Evolutionary conservation across 2,329 filamentous ascomycete species (phyloP), one percentile per base, ranked within the genome.

Genomic region (Ascochyta koolunga): DNA sequence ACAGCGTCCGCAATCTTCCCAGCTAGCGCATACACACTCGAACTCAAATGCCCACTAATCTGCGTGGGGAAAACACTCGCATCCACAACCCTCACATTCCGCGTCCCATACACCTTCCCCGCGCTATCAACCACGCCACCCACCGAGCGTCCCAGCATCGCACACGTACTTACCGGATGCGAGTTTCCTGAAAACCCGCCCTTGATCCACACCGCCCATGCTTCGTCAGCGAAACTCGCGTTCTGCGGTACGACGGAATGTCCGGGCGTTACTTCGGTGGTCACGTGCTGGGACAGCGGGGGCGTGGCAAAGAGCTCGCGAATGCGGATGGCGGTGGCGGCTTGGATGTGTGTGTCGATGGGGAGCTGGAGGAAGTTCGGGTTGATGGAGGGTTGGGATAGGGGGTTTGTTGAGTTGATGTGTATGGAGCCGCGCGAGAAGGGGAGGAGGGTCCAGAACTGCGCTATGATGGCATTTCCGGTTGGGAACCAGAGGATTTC

Each of bases 401-500:
- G 65, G 2, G 72, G 70, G 16, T 76, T 65, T 8, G 67, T 25
- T 1, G 65, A 62, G 13, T 58, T 54, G 40, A 75, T 69, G 52
- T 74, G 72, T 15, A 76, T 59, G 32, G 54, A 63, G 36, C 74
- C 74, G n/a, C 66, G 65, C 6, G 72, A 72, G 50, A 75, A 70
- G 1, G 73, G 73, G 4, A 76, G 58, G 10, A 75, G 62, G 36
- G 69, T 73, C 76, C 76, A 77, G 35, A 69, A 67, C 27, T 78
- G 75, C n/a, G 68, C 66, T 15, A 78, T 64, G 3, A 72, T 60
- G 2, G 66, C 62, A 2, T 61, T 69, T 2, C 60, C 59, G 2
- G 59, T 53, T 1, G 74, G 71, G 0, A 70, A 66, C 61, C 78
- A 77, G 39, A 84, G 64, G 1, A 80, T 70, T 61, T 84, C 82